Percentiles rank a stretch among this genome's conserved stretches.
Evolutionary conservation across 805 yeast genomes (phyloP).

Genomic region (Lipomyces sp.): DNA sequence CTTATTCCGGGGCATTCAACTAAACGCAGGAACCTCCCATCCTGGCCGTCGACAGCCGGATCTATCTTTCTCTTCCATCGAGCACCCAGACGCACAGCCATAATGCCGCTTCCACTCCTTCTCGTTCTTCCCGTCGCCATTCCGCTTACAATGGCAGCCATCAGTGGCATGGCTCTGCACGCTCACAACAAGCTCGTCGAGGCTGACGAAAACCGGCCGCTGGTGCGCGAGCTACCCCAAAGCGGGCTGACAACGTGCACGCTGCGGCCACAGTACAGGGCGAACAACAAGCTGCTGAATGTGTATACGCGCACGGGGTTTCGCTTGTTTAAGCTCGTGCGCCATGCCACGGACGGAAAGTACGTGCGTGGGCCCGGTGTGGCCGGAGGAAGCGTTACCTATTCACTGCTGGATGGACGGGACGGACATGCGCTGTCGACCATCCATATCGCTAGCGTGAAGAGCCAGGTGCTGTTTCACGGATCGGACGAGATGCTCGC

Average conservation of each 20-base stretch:
- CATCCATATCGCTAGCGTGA: conserved; percentile 10
- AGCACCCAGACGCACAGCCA: too few species aligned
- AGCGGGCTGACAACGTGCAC: conserved; percentile 20
- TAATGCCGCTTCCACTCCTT: conserved; percentile 7
- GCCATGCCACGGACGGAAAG: neutral
- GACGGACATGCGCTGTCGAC: conserved; percentile 11
- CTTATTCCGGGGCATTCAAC: too few species aligned
- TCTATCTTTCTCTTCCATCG: neutral
- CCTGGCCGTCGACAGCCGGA: neutral
- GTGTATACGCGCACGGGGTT: conserved; percentile 18
- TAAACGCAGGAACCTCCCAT: neutral
- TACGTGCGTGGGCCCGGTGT: neutral
- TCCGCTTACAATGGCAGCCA: conserved; percentile 4
- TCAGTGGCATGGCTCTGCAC: conserved; percentile 6
- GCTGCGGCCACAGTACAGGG: conserved; percentile 26
- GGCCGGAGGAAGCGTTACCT: too few species aligned
- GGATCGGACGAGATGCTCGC: neutral
- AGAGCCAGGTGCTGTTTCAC: conserved; percentile 11
- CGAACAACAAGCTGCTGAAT: conserved; percentile 12
- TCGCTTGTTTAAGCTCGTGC: conserved; percentile 10
- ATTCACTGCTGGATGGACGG: conserved; percentile 8
- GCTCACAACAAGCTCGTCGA: neutral
- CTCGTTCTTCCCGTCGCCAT: conserved; percentile 3
- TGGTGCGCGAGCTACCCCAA: conserved; percentile 23
- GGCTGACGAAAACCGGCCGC: neutral